Evolutionary conservation across 495 filamentous ascomycete genomes (phyloP).

Genomic region (Tuber brumale): DNA sequence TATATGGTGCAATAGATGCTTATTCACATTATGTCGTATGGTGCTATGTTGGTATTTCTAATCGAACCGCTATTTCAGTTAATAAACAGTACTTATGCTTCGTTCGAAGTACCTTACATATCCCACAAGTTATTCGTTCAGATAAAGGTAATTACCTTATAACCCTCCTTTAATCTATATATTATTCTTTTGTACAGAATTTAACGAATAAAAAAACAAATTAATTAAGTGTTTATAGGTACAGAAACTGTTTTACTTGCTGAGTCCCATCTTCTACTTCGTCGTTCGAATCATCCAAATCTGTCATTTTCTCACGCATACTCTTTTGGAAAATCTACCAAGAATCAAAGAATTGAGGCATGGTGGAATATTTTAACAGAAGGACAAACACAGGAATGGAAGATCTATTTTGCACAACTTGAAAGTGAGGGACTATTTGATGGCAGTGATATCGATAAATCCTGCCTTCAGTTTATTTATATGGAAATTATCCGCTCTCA

Average conservation of each 20-base stretch:
- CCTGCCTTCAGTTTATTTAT: neutral
- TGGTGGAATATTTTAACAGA: neutral
- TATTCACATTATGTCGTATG: conserved; percentile 15
- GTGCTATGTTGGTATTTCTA: conserved; percentile 14
- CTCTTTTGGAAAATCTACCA: conserved; percentile 1
- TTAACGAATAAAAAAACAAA: neutral
- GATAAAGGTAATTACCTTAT: neutral
- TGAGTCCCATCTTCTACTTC: neutral
- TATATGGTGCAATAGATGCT: conserved; percentile 26
- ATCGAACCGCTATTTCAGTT: neutral
- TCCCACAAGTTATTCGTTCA: conserved; percentile 12
- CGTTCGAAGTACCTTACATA: neutral
- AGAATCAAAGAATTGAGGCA: conserved; percentile 9
- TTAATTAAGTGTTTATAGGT: neutral
- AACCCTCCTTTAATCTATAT: neutral
- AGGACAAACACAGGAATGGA: neutral
- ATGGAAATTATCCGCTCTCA: neutral
- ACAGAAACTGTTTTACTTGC: conserved; percentile 12
- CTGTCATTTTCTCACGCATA: neutral
- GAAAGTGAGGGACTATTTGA: neutral
- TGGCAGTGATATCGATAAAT: neutral
- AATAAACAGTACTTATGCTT: conserved; percentile 16
- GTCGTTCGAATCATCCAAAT: neutral
- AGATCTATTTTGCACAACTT: neutral
- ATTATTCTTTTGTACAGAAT: too few species aligned